Evolutionary conservation across 371 early-diverging fungal genomes (phyloP).

Genomic region (Conidiobolus incongruus): DNA sequence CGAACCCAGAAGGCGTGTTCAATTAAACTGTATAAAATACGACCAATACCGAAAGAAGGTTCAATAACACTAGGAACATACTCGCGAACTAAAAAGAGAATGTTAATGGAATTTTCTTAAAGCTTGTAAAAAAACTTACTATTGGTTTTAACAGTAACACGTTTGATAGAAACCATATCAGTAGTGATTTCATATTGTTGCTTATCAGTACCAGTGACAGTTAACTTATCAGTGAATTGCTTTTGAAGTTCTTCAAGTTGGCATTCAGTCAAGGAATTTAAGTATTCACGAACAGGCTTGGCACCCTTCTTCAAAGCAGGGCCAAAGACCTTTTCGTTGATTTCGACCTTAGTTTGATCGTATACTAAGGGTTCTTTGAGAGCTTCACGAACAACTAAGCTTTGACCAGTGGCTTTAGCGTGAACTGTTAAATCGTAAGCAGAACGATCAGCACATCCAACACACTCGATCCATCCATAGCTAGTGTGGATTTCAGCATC

Average conservation of each 20-base stretch:
- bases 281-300: conserved; percentile 61
- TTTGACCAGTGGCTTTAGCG: conserved; percentile 71
- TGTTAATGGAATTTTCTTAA: neutral
- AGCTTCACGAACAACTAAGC: conserved; percentile 78
- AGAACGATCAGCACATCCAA: conserved; percentile 99
- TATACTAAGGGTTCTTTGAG: conserved; percentile 64
- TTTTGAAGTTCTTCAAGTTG: conserved; percentile 30
- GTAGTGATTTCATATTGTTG: conserved; percentile 38
- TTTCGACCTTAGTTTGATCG: conserved; percentile 55
- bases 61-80: conserved; percentile 98
- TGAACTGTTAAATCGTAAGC: conserved; percentile 97
- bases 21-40: conserved; percentile 92
- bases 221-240: conserved; percentile 15
- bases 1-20: conserved; percentile 94
- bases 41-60: conserved; percentile 99
- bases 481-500: conserved; percentile 89
- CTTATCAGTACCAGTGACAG: conserved; percentile 23
- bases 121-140: conserved; percentile 35
- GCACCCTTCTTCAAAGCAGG: conserved; percentile 81
- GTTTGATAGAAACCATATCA: conserved; percentile 44
- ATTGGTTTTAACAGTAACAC: conserved; percentile 52
- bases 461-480: conserved; percentile 99
- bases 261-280: conserved; percentile 34
- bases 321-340: conserved; percentile 87
- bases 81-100: conserved; percentile 51